Base-by-base conservation (phyloP, 139 green algal species). In the Tetradesmus lagerheimii region DNA sequence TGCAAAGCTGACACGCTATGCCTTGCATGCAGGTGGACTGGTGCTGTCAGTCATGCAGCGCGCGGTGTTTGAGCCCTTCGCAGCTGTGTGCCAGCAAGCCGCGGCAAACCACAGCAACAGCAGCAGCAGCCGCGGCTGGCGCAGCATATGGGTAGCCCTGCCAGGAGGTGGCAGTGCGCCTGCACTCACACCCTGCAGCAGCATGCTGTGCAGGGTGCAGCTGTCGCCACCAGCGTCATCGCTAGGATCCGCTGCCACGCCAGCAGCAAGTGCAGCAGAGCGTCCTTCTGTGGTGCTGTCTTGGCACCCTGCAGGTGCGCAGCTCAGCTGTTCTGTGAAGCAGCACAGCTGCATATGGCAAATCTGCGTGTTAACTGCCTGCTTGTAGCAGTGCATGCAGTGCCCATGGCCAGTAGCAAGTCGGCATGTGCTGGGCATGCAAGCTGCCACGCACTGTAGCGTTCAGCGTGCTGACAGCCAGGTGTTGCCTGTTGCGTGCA, bases 251-350 rank as follows among this genome's bases (percentile, higher is more conserved):
- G 23, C 23, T n/a, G 8, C 23, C 20, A 71, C 23, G 20, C n/a
- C 57, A 71, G 57, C 57, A 71, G 20, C 23, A 71, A 23, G 31
- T 9, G 16, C 23, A 31, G 57, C 57, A 71, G 25, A n/a, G 23
- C 57, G 1, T 71, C 57, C 57, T 6, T 71, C 23, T 6, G 57
- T 71, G 20, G 20, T 81, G 75, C 35, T 81, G 75, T 39, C 75
- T 81, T 81, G 75, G 75, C 75, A 81, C 25, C 75, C 75, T n/a
- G 5, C 15, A 45, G 75, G 75, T 81, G 43, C 5, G 75, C 75
- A 81, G n/a, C 75, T 81, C 75, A 71, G 57, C 23, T 71, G 57
- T 71, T 31, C 23, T 71, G 16, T 23, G 9, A 5, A 9, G 20
- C 2, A 71, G 4, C 12, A 20, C 12, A 62, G 47, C 47, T 62